Percentiles rank a stretch among this genome's conserved stretches.
Conservation (phyloP, 1,139 yeast species). For the Yamadazyma spencermartinsiae region DNA sequence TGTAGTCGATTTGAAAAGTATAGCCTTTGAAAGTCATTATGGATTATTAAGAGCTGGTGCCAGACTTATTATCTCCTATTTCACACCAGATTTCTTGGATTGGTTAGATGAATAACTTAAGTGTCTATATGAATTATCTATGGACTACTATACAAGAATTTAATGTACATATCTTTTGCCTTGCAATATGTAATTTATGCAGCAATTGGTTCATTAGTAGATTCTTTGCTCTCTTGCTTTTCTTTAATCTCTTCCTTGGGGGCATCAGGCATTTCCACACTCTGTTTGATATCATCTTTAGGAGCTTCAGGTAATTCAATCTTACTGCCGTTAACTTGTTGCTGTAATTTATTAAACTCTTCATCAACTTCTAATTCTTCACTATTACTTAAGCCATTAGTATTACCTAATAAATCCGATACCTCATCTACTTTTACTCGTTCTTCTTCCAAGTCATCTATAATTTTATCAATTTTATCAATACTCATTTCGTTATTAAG, state of each 20-base stretch:
- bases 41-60: conserved; percentile 98
- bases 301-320: too few species aligned
- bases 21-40: conserved; percentile 90
- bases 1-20: conserved; percentile 78
- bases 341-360: conserved; percentile 54
- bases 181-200: conserved; percentile 6
- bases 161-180: conserved; percentile 8
- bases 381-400: conserved; percentile 44
- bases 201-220: conserved; percentile 6
- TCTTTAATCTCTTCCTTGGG: conserved; percentile 1
- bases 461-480: conserved; percentile 74
- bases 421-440: conserved; percentile 72
- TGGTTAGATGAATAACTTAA: conserved; percentile 58
- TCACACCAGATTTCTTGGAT: conserved; percentile 93
- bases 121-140: too few species aligned
- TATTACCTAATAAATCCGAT: conserved; percentile 47
- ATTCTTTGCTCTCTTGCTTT: conserved; percentile 1
- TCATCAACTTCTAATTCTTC: conserved; percentile 70
- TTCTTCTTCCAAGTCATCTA: conserved; percentile 87
- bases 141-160: neutral
- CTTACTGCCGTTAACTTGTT: conserved; percentile 41
- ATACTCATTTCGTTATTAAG: conserved; percentile 77
- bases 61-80: conserved; percentile 82
- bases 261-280: conserved; percentile 18
- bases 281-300: conserved; percentile 1